Conservation (phyloP, 176 grass and related monocot species). For the Melocanna baccifera region DNA sequence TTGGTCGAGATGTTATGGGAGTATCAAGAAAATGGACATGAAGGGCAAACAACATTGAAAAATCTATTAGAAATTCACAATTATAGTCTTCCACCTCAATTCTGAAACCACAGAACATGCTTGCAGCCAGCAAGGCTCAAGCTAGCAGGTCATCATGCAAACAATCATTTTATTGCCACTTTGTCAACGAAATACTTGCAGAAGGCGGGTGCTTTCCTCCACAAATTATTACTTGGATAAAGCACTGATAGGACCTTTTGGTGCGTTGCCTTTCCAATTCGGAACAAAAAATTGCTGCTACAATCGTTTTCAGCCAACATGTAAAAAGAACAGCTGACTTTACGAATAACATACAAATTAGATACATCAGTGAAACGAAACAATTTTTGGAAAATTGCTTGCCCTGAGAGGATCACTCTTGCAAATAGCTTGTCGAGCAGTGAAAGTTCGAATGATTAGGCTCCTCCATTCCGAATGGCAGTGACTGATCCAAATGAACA, state of each 20-base stretch:
- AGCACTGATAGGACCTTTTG: not conserved
- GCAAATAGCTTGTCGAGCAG: not conserved
- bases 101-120: not conserved
- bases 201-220: not conserved
- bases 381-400: slow-evolving; percentile 26
- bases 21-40: not conserved
- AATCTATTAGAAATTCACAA: too few species aligned
- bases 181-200: not conserved
- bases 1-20: not conserved
- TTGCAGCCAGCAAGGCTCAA: not conserved
- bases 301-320: slow-evolving; percentile 8
- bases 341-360: not conserved
- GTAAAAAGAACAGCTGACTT: slow-evolving; percentile 25
- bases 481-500: not conserved
- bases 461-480: not conserved
- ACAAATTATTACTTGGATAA: not conserved
- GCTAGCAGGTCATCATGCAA: not conserved
- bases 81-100: too few species aligned
- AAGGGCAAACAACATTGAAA: not conserved
- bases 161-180: not conserved
- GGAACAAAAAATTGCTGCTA: not conserved
- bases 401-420: not conserved
- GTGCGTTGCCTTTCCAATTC: not conserved
- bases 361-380: slow-evolving; percentile 6
- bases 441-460: not conserved